These are phyloP conservation scores for Oemleria cerasiformis DNA, from an alignment of 306 rosid species.

Conservation along the genomic window DNA sequence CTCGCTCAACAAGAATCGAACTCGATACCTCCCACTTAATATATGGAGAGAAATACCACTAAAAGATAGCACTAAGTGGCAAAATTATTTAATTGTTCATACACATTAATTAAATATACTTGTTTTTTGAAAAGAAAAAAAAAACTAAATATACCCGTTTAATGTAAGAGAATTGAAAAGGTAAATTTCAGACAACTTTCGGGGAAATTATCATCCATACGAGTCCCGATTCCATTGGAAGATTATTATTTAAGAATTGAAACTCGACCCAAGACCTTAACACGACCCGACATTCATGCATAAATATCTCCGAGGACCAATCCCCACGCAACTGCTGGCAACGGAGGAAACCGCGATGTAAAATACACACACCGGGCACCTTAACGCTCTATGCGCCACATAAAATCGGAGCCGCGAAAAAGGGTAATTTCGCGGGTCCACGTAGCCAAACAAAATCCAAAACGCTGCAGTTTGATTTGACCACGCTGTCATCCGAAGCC, in stretches of 20 bases:
- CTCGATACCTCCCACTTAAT: too few species aligned
- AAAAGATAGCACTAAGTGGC: too few species aligned
- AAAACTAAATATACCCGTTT: too few species aligned
- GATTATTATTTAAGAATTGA: too few species aligned
- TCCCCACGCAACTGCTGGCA: neutral
- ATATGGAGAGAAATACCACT: too few species aligned
- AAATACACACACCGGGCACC: neutral
- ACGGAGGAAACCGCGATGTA: neutral
- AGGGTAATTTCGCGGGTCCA: conserved; percentile 2
- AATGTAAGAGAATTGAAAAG: too few species aligned
- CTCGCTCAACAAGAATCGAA: too few species aligned
- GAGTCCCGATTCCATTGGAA: neutral
- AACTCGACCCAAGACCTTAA: neutral
- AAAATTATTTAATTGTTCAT: too few species aligned
- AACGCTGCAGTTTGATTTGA: conserved; percentile 13
- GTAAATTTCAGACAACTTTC: too few species aligned
- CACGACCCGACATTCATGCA: neutral
- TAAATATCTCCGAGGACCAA: neutral
- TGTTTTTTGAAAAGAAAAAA: too few species aligned
- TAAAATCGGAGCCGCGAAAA: neutral
- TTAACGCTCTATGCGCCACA: conserved; percentile 26
- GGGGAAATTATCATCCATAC: neutral
- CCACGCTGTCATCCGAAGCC: conserved; percentile 7
- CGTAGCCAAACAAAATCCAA: conserved; percentile 3
- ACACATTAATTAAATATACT: too few species aligned